Evolutionary conservation across 129 eudicot species (phyloP).

Genomic region (Deinandra increscens): DNA sequence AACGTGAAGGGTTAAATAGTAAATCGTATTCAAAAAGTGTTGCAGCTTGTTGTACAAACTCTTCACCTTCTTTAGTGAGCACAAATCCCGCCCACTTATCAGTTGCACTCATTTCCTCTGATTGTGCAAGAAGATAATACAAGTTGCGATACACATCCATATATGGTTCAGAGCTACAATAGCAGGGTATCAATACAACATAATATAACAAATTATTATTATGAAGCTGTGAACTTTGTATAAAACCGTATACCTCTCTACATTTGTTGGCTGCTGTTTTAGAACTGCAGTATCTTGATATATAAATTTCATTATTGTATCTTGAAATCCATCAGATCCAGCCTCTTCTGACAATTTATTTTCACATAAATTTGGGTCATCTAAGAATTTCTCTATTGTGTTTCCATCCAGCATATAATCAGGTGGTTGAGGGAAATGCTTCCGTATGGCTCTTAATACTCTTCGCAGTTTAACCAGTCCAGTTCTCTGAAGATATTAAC

Average conservation of each 20-base stretch:
- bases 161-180: conserved; percentile 88
- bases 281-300: conserved; percentile 49
- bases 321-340: conserved; percentile 78
- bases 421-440: conserved; percentile 95
- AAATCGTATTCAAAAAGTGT: conserved; percentile 86
- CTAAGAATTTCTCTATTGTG: conserved; percentile 81
- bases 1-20: conserved; percentile 74
- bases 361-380: conserved; percentile 77
- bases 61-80: conserved; percentile 96
- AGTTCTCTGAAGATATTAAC: conserved; percentile 56
- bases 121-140: conserved; percentile 78
- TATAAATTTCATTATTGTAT: conserved; percentile 54
- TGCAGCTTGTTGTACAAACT: conserved; percentile 82
- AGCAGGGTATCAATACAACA: conserved; percentile 10
- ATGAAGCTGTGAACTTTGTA: conserved; percentile 11
- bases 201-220: conserved; percentile 9
- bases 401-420: conserved; percentile 64
- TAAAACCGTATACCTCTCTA: conserved; percentile 50
- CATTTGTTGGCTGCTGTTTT: conserved; percentile 41
- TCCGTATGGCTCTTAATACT: conserved; percentile 93
- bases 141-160: conserved; percentile 86
- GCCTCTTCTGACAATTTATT: conserved; percentile 84
- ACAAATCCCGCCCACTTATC: conserved; percentile 99
- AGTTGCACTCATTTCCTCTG: conserved; percentile 89
- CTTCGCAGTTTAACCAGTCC: conserved; percentile 85